Evolutionary conservation across 2,329 filamentous ascomycete species (phyloP), one percentile per base, ranked within the genome.

Genomic region (Bipolaris zeicola): DNA sequence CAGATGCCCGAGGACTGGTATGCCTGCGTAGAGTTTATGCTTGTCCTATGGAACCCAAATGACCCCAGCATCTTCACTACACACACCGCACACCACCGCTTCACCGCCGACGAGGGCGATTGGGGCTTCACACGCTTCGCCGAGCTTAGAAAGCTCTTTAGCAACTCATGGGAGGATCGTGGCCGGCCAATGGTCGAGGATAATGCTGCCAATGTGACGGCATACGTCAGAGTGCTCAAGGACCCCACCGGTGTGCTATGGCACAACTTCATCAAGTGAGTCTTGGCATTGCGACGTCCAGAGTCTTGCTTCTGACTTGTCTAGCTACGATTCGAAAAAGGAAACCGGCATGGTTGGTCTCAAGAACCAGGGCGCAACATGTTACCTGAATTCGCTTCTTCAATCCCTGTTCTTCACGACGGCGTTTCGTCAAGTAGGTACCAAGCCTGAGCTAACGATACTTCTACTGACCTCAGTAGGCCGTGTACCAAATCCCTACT

Each of bases 51-150:
- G 89, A 99, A 98, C 76, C 89, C 89, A 43, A 91, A 94, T 71
- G 92, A 97, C 68, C 94, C 95, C n/a, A 87, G 87, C 61, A 85
- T 97, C 67, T 92, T 89, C 75, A 77, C 84, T 37, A 83, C 83
- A 48, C 90, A 96, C 68, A 83, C 82, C 41, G 95, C 95, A n/a
- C 92, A 93, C 67, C 95, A 99, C 74, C 89, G 95, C 57, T 99
- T 98, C 77, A 98, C 92, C 3, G 91, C 90, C 62, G 95, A 98
- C 41, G 95, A 99, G 77, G 92, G 92, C 22, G 95, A 99, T 70
- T 99, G 95, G 95, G 95, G 95, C 1, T 99, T 99, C 76, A 99
- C 95, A n/a, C 83, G 94, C 53, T 99, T 98, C 72, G 87, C 92
- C 11, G 95, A 98, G 75, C 84, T 96, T 47, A 85, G 92, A 51